Evolutionary conservation across 495 filamentous ascomycete species (phyloP), one percentile per base, ranked within the genome.

Genomic region (Neurospora africana): DNA sequence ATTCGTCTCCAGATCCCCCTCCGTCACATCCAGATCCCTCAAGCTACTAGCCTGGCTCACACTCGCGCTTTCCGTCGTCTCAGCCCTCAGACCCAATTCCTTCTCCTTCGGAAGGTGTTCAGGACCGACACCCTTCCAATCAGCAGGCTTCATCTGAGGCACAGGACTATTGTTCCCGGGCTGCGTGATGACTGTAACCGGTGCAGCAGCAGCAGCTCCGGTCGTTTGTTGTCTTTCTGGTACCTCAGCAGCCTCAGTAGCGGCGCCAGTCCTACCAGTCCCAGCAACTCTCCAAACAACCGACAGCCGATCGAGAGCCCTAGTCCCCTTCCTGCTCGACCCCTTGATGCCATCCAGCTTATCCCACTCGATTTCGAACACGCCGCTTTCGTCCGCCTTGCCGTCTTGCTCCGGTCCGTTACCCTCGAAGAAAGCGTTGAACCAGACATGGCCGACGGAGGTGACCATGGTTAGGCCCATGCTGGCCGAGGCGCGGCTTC

Each of bases 371-470:
- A 88, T 88, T 61, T 86, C 84, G 67, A 89, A 88, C 11, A 87
- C 84, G 7, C 87, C 87, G 68, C 78, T 84, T 7, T 83, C 78
- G 70, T 87, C 83, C 0, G 85, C 78, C n/a, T 74, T 76, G 27
- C 84, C 83, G 43, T 78, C 79, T 15, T 21, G 87, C 74, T 93
- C 88, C 19, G 91, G 85, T 0, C 89, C 89, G 73, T 89, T 87
- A 15, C 93, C 94, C 82, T 98, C 95, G 74, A 98, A 98, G 82
- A 90, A 98, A 3, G 90, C 82, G 76, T 99, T 99, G 82, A 97
- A 97, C 95, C 95, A 99, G 38, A 97, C 91, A 72, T 98, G 94
- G 1, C 94, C 93, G 41, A 98, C 90, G 0, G 93, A 89, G 5
- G 94, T 98, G 10, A 97, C 93, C 89, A 98, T 91, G 5, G 92